Evolutionary conservation across 129 eudicot species (phyloP).

Genomic region (Dittrichia graveolens): DNA sequence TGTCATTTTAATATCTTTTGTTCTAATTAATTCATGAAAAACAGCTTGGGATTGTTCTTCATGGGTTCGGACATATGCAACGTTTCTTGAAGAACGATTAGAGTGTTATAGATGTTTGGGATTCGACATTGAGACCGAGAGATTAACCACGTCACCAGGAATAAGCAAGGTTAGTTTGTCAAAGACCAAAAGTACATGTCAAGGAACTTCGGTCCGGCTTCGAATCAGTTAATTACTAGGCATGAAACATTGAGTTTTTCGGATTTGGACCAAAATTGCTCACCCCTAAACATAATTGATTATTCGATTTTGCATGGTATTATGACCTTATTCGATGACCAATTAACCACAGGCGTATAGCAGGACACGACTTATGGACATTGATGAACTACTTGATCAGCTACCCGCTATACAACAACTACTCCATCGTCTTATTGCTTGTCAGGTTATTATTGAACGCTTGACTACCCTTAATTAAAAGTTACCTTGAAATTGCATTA

Average conservation of each 20-base stretch:
- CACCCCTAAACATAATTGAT: not conserved
- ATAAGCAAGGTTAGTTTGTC: slow-evolving; percentile 46
- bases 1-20: not conserved
- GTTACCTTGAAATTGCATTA: not conserved
- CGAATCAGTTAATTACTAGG: no score
- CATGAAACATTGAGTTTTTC: no score
- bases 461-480: not conserved
- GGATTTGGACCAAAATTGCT: no score
- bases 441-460: slow-evolving; percentile 70
- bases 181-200: no score
- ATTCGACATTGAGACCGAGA: slow-evolving; percentile 69
- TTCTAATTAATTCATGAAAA: slow-evolving; percentile 21
- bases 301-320: not conserved
- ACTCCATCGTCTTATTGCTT: slow-evolving; percentile 61
- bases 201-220: no score
- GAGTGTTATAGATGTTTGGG: slow-evolving; percentile 71
- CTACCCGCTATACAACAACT: slow-evolving; percentile 84
- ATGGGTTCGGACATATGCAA: slow-evolving; percentile 72
- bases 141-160: slow-evolving; percentile 51
- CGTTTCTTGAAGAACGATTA: slow-evolving; percentile 77
- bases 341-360: slow-evolving; percentile 46
- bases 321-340: not conserved
- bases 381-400: slow-evolving; percentile 59
- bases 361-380: slow-evolving; percentile 54
- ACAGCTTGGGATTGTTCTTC: slow-evolving; percentile 96